Base-by-base conservation (phyloP, 257 asterid genomes). In the Scutellaria baicalensis region DNA sequence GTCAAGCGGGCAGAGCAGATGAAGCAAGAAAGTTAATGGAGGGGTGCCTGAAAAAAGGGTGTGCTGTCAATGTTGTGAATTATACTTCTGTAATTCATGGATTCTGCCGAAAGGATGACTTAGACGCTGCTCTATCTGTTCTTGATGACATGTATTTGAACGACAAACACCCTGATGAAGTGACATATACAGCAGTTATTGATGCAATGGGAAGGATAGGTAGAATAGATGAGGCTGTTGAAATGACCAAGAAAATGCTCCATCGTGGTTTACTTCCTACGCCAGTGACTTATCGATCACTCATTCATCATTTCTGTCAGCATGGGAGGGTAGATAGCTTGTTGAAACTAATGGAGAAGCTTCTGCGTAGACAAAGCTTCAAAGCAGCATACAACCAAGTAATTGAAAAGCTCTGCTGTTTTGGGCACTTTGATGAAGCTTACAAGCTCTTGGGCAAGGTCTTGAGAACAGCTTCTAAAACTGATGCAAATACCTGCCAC, bases 131-230 rank as follows among this genome's bases (percentile, higher is more conserved):
- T 75, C 79, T 93, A 11, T 93, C 99, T 2, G 90, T 93, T 39
- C 85, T 93, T 68, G 99, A 93, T 70, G 99, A 93, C 79, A 87
- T 93, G 90, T 93, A 89, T 83, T 83, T 93, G 85, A 87, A 75
- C 55, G 81, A 84, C 80, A 91, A 93, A 68, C 96, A 89, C 70
- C 96, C 99, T 4, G 99, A 91, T 80, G 93, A 74, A 66, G 84
- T 91, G 59, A 91, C 96, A 6, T 91, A 84, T 69, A 93, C 96
- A 14, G 68, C 84, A 0, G 14, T 93, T 13, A 80, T 93, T 35
- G 88, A 89, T 59, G 89, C 88, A 45, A 39, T 93, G 42, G 96
- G 86, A 67, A 85, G 78, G 73, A 78, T 70, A 45, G 96, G 99
- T 44, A 81, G 93, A 79, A 77, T 85, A 3, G 82, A 87, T 6